Evolutionary conservation across 148 eudicot genomes (phyloP).

Genomic region (Diospyros lotus): DNA sequence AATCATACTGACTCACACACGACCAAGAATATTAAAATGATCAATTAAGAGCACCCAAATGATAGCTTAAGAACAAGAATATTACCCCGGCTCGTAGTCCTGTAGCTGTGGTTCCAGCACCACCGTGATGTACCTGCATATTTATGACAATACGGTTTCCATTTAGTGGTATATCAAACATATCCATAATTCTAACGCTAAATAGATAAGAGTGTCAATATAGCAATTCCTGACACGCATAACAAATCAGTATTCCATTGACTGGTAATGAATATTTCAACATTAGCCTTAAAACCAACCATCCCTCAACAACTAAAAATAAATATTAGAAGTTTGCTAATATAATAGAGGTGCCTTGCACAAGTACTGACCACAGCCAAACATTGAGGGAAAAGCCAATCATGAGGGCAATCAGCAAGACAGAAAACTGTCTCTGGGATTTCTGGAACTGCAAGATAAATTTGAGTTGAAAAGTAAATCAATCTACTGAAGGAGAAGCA

Average conservation of each 20-base stretch:
- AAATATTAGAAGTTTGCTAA: not conserved
- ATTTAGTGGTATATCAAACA: not conserved
- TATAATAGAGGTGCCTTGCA: not conserved
- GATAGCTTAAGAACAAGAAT: not conserved
- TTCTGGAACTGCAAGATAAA: slow-evolving; percentile 46
- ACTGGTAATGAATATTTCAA: not conserved
- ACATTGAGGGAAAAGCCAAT: slow-evolving; percentile 90
- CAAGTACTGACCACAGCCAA: slow-evolving; percentile 71
- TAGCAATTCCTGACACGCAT: not conserved
- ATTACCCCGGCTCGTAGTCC: slow-evolving; percentile 93
- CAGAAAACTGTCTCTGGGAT: slow-evolving; percentile 56
- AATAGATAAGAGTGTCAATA: not conserved
- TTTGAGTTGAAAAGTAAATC: not conserved
- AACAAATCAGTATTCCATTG: not conserved
- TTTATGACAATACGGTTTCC: not conserved
- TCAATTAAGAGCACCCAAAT: not conserved
- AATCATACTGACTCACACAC: not conserved
- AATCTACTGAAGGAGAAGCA: not conserved
- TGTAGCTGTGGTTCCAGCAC: slow-evolving; percentile 95
- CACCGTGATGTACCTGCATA: slow-evolving; percentile 71
- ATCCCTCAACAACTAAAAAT: not conserved
- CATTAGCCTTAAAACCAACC: not conserved
- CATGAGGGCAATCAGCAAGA: slow-evolving; percentile 80
- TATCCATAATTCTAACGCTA: not conserved
- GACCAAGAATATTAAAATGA: not conserved